Conservation (phyloP, 2,329 filamentous ascomycete species). For the Calonectria pteridis region DNA sequence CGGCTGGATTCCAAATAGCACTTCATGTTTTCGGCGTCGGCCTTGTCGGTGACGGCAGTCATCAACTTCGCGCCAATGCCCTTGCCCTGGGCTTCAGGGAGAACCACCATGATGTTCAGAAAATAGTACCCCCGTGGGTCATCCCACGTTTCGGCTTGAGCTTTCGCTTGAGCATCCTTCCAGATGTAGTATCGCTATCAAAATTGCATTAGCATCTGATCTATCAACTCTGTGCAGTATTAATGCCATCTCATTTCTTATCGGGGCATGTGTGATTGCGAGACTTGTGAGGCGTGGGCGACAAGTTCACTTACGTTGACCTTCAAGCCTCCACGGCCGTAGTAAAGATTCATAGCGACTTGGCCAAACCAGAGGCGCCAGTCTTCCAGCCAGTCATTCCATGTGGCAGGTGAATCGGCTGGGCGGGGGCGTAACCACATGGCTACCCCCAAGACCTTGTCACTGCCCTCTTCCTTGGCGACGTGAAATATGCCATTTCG, state of each 20-base stretch:
- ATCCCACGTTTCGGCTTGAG: constrained; percentile 73
- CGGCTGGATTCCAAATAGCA: constrained; percentile 81
- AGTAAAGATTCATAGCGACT: constrained; percentile 74
- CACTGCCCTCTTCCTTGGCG: constrained; percentile 68
- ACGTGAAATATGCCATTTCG: constrained; percentile 77
- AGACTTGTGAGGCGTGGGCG: neutral
- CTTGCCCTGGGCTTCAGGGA: constrained; percentile 73
- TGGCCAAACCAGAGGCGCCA: constrained; percentile 78
- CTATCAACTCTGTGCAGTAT: neutral
- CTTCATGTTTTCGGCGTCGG: constrained; percentile 72
- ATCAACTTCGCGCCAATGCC: constrained; percentile 76
- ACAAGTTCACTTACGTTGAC: constrained; percentile 59
- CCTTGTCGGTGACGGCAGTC: constrained; percentile 70
- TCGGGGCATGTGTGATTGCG: neutral
- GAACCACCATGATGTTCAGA: constrained; percentile 80
- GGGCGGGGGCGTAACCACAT: constrained; percentile 77
- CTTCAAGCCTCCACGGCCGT: constrained; percentile 77
- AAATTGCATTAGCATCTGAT: neutral
- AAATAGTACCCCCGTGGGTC: constrained; percentile 79
- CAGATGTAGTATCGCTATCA: constrained; percentile 76
- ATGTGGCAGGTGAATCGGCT: constrained; percentile 62
- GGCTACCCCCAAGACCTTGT: constrained; percentile 74
- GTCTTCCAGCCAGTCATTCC: constrained; percentile 71
- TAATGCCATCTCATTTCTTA: neutral
- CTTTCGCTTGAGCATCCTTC: constrained; percentile 74